These are phyloP conservation scores for Neurospora sp. DNA, from an alignment of 495 filamentous ascomycete species.

Conservation along the genomic window DNA sequence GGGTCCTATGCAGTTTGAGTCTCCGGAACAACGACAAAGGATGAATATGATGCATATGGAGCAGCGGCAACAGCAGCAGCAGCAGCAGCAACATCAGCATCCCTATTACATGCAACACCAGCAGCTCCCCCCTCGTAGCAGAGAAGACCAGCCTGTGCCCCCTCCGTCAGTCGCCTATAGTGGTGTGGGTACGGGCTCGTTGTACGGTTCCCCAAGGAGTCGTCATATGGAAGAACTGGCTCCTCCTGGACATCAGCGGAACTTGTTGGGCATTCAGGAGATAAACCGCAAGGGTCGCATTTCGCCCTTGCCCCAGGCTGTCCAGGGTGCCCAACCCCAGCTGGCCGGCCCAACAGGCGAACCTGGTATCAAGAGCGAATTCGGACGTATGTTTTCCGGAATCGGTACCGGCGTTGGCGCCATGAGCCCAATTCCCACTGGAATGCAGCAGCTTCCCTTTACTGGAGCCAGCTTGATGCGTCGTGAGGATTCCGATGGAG, in stretches of 20 bases:
- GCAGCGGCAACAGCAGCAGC: slow-evolving; percentile 7
- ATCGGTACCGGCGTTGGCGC: slow-evolving; percentile 77
- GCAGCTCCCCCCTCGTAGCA: slow-evolving; percentile 15
- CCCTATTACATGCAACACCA: slow-evolving; percentile 13
- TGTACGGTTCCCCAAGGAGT: slow-evolving; percentile 31
- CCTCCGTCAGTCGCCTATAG: slow-evolving; percentile 36
- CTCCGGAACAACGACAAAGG: slow-evolving; percentile 38
- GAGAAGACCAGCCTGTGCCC: slow-evolving; percentile 28
- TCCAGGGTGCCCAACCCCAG: slow-evolving; percentile 81
- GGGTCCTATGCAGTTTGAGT: slow-evolving; percentile 33
- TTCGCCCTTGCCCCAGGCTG: slow-evolving; percentile 82
- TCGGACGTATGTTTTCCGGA: slow-evolving; percentile 83
- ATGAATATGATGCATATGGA: slow-evolving; percentile 24
- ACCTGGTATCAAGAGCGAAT: slow-evolving; percentile 80
- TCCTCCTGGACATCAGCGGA: slow-evolving; percentile 31
- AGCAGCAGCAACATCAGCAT: slow-evolving; percentile 15
- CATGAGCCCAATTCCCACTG: slow-evolving; percentile 42
- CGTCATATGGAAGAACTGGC: slow-evolving; percentile 51
- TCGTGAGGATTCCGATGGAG: slow-evolving; percentile 36
- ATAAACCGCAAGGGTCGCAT: slow-evolving; percentile 53
- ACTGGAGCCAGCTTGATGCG: slow-evolving; percentile 26
- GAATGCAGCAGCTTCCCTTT: slow-evolving; percentile 30
- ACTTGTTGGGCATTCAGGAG: slow-evolving; percentile 49
- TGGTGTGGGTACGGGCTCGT: slow-evolving; percentile 16
- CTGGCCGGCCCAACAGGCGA: slow-evolving; percentile 64